A percentile compares a stretch with the other conserved stretches of the same genome.
Conservation (phyloP, 768 basidiomycete species). For the Pholiota molesta region DNA sequence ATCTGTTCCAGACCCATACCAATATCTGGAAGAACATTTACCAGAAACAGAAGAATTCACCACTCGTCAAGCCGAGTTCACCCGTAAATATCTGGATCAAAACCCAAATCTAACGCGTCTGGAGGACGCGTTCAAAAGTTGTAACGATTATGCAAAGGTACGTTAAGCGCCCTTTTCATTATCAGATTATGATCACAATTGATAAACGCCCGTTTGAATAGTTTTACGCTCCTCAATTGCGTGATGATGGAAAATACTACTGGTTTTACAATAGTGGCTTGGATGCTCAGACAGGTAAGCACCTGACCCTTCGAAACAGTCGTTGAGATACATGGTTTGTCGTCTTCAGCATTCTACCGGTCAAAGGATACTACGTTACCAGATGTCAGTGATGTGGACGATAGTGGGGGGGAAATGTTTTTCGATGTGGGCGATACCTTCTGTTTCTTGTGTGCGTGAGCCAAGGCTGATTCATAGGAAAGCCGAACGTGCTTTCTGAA, state of each 20-base stretch:
- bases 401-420: conserved; percentile 63
- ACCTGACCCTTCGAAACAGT: neutral
- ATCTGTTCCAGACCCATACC: conserved; percentile 68
- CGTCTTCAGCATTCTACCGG: conserved; percentile 57
- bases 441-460: neutral
- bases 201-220: conserved; percentile 23
- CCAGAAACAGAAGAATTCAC: conserved; percentile 71
- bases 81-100: conserved; percentile 61
- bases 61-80: conserved; percentile 59
- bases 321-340: conserved; percentile 1
- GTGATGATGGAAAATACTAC: conserved; percentile 76
- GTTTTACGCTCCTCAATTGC: conserved; percentile 66
- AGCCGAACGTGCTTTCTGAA: conserved; percentile 71
- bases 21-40: conserved; percentile 70
- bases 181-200: neutral
- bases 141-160: conserved; percentile 48
- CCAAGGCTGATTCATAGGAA: conserved; percentile 12
- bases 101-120: conserved; percentile 61
- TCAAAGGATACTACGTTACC: conserved; percentile 58
- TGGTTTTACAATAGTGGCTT: conserved; percentile 82
- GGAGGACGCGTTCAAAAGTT: conserved; percentile 56
- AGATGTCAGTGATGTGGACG: conserved; percentile 47
- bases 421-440: conserved; percentile 60
- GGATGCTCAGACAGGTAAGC: conserved; percentile 61
- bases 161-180: neutral